phyloP scores from a whole-genome alignment of 2,329 filamentous ascomycete species.

The Aspergillus felis region DNA sequence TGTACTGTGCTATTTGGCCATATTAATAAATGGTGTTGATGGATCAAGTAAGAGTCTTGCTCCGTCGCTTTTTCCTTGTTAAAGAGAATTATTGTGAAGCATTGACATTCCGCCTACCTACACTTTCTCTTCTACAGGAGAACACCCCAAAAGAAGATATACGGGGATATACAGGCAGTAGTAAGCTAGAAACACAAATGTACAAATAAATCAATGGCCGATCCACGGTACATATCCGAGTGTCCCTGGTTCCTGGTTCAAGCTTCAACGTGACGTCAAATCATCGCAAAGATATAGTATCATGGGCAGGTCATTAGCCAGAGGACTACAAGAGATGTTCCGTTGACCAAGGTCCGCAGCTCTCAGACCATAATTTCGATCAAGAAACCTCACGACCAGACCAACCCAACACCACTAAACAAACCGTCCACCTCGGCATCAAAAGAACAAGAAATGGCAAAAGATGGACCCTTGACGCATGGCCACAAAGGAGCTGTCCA shows the following conservation, averaged over 20 bases:
- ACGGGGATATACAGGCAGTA: not conserved
- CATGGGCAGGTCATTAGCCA: slow-evolving; percentile 6
- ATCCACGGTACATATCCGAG: not conserved
- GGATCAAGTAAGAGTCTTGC: not conserved
- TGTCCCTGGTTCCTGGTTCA: not conserved
- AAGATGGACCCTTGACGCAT: not conserved
- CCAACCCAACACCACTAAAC: not conserved
- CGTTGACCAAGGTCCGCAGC: not conserved
- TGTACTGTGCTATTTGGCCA: not conserved
- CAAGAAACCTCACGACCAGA: not conserved
- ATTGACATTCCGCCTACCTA: too few species aligned
- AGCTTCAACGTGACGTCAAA: not conserved
- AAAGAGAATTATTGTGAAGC: not conserved
- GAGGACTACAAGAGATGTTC: not conserved
- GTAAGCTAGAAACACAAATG: not conserved
- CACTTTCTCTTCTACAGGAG: not conserved
- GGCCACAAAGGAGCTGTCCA: not conserved
- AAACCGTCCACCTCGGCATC: not conserved
- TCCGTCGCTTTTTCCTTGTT: not conserved
- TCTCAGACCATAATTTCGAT: not conserved
- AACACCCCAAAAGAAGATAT: not conserved
- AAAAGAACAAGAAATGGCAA: not conserved
- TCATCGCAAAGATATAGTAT: not conserved
- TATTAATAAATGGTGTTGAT: not conserved
- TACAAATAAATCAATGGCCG: not conserved